Base-by-base conservation (phyloP, 768 basidiomycete genomes). In the Flagelloscypha sp. region DNA sequence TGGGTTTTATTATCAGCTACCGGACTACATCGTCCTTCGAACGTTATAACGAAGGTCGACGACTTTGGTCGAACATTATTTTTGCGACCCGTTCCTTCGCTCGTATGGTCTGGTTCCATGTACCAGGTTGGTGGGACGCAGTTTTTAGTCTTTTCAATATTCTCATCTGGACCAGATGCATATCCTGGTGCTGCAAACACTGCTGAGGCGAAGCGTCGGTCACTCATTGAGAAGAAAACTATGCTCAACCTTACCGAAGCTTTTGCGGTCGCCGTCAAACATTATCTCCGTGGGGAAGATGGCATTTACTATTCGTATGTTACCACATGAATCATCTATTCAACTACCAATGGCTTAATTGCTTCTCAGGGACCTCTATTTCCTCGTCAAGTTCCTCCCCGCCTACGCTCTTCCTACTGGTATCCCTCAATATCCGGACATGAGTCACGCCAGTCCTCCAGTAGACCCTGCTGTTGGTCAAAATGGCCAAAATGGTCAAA, bases 1-100 rank as follows among this genome's bases (percentile, higher is more conserved):
- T 84, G 16, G 82, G 81, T 66, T 84, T 84, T 44, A 71, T 84
- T 23, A 74, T 84, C 34, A 79, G 79, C 0, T 81, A 79, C 52
- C 54, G 79, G 39, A 82, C 80, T 7, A 82, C 77, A 8, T 75
- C 79, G 4, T 79, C 77, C 24, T 82, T 80, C 45, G 79, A 82
- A 51, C 61, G 79, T n/a, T 84, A 84, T 53, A 83, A 84, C 37
- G 81, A 84, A 47, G 82, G 82, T 16, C 58, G 82, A 35, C 58
- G 67, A 33, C 57, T 74, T 5, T 84, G 82, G 82, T 76, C 77
- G 3, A 72, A 77, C 42, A 76, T 84, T n/a, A 69, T 75, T 30
- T 53, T 74, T 19, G 66, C 65, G 13, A 64, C 56, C 45, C 67
- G 79, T 24, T 75, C 69, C 2, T 63, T 82, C 50, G 66, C 79